Evolutionary conservation across 129 eudicot genomes (phyloP).

Genomic region (Deinandra increscens): DNA sequence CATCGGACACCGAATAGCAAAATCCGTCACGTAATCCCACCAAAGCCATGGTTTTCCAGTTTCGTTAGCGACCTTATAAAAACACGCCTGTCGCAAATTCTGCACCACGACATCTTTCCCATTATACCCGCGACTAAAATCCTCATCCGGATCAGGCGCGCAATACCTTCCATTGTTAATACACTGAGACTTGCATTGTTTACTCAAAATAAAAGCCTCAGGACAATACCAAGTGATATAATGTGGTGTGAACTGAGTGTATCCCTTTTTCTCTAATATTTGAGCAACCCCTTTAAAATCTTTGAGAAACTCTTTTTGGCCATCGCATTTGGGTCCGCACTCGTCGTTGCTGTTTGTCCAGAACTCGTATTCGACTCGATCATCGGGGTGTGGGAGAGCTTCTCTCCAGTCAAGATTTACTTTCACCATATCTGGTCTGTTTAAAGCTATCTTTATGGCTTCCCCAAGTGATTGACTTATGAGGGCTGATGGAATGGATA

Average conservation of each 20-base stretch:
- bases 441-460: slow-evolving; percentile 59
- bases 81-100: slow-evolving; percentile 74
- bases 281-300: slow-evolving; percentile 91
- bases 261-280: slow-evolving; percentile 83
- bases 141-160: slow-evolving; percentile 94
- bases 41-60: slow-evolving; percentile 89
- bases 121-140: slow-evolving; percentile 69
- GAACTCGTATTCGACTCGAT: slow-evolving; percentile 90
- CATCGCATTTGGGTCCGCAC: slow-evolving; percentile 87
- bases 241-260: slow-evolving; percentile 86
- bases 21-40: slow-evolving; percentile 98
- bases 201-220: slow-evolving; percentile 81
- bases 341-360: slow-evolving; percentile 98
- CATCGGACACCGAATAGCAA: slow-evolving; percentile 91
- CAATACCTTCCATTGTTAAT: slow-evolving; percentile 92
- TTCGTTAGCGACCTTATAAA: slow-evolving; percentile 75
- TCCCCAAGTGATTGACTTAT: slow-evolving; percentile 77
- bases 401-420: slow-evolving; percentile 94
- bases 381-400: slow-evolving; percentile 96
- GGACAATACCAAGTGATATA: slow-evolving; percentile 98
- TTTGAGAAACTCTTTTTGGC: slow-evolving; percentile 68
- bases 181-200: slow-evolving; percentile 88
- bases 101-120: slow-evolving; percentile 92
- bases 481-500: slow-evolving; percentile 86
- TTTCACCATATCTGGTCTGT: slow-evolving; percentile 64